Base-by-base conservation (phyloP, 495 filamentous ascomycete genomes). In the Chaetomium tenue region DNA sequence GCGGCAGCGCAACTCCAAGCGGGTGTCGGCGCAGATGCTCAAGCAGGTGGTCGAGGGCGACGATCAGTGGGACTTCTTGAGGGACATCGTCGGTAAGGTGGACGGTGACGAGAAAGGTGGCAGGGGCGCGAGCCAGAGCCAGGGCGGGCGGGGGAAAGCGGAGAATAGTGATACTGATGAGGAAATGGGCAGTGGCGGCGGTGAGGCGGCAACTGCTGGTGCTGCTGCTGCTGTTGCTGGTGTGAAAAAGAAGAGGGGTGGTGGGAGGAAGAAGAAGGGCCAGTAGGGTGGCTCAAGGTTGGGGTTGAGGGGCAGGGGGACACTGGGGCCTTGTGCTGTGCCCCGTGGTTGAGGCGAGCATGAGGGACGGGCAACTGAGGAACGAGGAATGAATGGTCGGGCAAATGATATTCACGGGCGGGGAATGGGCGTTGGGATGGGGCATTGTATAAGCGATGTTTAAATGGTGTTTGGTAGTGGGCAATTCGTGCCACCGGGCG, bases 31-130 rank as follows among this genome's bases (percentile, higher is more conserved):
- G 0, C 85, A 85, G 37, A 95, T 98, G 80, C 81, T 98, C 50
- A 98, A 98, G 77, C 86, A 91, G 63, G 93, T 92, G 4, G 87
- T 98, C 18, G 82, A 84, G 66, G 88, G 88, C 50, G 90, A 93
- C 68, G 89, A 93, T 61, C 91, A 94, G 68, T 89, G 95, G 74
- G 94, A 98, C 76, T 98, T 98, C 69, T 79, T 98, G 59, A 79
- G 82, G 44, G 92, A 97, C n/a, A 97, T 97, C 66, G 92, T 97
- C 51, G 78, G 86, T 62, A 92, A 91, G 69, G 88, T 98, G 0
- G 86, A 89, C 5, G 91, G 93, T 71, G 89, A 82, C 47, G 78
- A 80, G 51, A 77, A 81, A 61, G 70, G 60, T 3, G 61, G 63
- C 15, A 56, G 60, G 28, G 61, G 53, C n/a, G 39, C 3, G 67